phyloP scores from a whole-genome alignment of 768 basidiomycete species.

The Lactarius pseudohatsudake region DNA sequence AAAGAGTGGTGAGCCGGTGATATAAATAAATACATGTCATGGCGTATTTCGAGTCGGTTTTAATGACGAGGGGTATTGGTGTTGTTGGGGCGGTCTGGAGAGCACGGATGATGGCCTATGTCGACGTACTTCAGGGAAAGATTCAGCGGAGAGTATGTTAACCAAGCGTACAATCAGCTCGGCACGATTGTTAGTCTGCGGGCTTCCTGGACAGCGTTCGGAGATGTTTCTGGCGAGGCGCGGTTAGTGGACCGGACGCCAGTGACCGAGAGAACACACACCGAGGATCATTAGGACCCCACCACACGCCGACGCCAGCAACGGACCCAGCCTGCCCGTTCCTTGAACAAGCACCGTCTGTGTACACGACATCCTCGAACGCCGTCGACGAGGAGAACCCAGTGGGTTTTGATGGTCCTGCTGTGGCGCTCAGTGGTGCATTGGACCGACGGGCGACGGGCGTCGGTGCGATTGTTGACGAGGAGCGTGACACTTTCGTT shows the following conservation, averaged over 20 bases:
- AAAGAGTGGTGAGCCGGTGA: constrained; percentile 2
- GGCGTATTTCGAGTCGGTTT: constrained; percentile 83
- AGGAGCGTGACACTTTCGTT: background rate
- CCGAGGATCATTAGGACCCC: constrained; percentile 70
- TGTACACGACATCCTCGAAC: constrained; percentile 62
- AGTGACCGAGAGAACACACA: constrained; percentile 32
- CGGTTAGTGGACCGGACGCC: constrained; percentile 2
- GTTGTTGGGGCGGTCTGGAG: constrained; percentile 68
- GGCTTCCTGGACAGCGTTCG: constrained; percentile 73
- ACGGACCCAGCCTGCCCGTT: constrained; percentile 68
- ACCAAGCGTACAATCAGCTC: constrained; percentile 69
- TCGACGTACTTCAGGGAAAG: background rate
- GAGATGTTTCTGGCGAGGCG: constrained; percentile 63
- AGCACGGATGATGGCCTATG: constrained; percentile 81
- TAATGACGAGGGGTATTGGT: constrained; percentile 63
- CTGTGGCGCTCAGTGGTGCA: background rate
- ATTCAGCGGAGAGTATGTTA: constrained; percentile 2
- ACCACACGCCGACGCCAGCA: constrained; percentile 91
- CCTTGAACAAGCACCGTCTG: constrained; percentile 83
- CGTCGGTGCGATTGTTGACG: background rate
- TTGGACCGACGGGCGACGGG: background rate
- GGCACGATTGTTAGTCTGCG: constrained; percentile 85
- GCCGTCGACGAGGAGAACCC: constrained; percentile 32
- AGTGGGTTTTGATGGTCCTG: constrained; percentile 22
- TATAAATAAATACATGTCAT: constrained; percentile 58